Base-by-base conservation (phyloP, 2,329 filamentous ascomycete genomes). In the Fusarium penzigii region DNA sequence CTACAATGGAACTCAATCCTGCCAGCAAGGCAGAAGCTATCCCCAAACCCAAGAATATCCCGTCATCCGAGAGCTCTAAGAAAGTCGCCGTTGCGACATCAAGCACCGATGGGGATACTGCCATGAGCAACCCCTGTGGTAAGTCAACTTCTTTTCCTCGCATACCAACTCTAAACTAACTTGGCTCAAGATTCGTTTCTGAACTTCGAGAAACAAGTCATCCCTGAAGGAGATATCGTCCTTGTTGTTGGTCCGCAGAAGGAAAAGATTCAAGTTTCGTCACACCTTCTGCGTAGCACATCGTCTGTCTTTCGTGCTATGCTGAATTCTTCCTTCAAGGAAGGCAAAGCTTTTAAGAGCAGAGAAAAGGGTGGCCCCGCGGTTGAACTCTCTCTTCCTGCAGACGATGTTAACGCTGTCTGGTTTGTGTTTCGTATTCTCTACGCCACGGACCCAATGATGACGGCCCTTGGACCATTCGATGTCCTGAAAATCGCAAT, bases 371-470 rank as follows among this genome's bases (percentile, higher is more conserved):
- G 17, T 6, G 39, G 40, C 0, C 16, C 17, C 6, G 41, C 50
- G 6, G 36, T 42, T 8, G 49, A 53, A 29, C 49, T 58, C 8
- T 2, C 29, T 6, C 41, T 58, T 6, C 49, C 53, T 12, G 41
- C 29, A 17, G 52, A 57, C 25, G 50, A 58, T 39, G 43, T 48
- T 5, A 34, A 49, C 2, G 20, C 39, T 20, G 45, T 56, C 43
- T 36, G 17, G n/a, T 17, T 29, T 14, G 34, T 56, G 2, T 54
- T 48, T 29, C n/a, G 42, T 9, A 25, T 25, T 25, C 20, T 25
- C 20, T 25, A 25, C 20, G 20, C 20, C 20, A 25, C 7, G 20
- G 20, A 25, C 7, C 20, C 20, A 25, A 25, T 25, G 20, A 25
- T 25, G 20, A 25, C 20, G 20, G 7, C 20, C 7, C 20, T 25